Evolutionary conservation across 164 flowering plant genomes (phyloP).

Genomic region (Santalum album): DNA sequence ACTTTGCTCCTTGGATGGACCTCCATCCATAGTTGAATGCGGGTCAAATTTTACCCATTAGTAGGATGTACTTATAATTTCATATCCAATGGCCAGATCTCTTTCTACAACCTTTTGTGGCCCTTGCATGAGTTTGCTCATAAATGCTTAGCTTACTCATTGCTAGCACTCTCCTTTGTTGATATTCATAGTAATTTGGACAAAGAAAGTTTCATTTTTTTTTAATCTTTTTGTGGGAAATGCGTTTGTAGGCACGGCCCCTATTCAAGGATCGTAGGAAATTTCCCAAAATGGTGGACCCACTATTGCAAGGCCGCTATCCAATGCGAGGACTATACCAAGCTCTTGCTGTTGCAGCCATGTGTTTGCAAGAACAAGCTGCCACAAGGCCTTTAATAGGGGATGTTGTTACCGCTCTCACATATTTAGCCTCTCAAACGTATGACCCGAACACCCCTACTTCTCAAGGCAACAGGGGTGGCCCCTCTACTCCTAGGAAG

Average conservation of each 20-base stretch:
- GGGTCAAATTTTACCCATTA: too few relatives aligned
- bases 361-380: conserved; percentile 97
- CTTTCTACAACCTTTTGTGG: too few relatives aligned
- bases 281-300: conserved; percentile 91
- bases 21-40: too few relatives aligned
- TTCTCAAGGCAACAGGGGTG: conserved; percentile 36
- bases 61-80: too few relatives aligned
- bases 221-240: conserved; percentile 1
- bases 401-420: conserved; percentile 87
- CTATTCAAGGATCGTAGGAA: conserved; percentile 85
- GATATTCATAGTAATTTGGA: too few relatives aligned
- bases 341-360: conserved; percentile 87
- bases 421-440: conserved; percentile 84
- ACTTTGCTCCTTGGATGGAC: too few relatives aligned
- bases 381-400: conserved; percentile 89
- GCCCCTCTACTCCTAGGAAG: conserved; percentile 53
- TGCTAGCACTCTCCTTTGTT: too few relatives aligned
- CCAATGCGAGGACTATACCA: conserved; percentile 89
- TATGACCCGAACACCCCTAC: conserved; percentile 57
- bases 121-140: too few relatives aligned
- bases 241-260: conserved; percentile 69
- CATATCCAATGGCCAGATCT: too few relatives aligned
- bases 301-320: conserved; percentile 69
- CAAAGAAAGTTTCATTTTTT: not conserved
- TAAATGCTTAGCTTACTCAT: too few relatives aligned